Evolutionary conservation across 2,329 filamentous ascomycete genomes (phyloP).

Genomic region (Apiospora saccharicola): DNA sequence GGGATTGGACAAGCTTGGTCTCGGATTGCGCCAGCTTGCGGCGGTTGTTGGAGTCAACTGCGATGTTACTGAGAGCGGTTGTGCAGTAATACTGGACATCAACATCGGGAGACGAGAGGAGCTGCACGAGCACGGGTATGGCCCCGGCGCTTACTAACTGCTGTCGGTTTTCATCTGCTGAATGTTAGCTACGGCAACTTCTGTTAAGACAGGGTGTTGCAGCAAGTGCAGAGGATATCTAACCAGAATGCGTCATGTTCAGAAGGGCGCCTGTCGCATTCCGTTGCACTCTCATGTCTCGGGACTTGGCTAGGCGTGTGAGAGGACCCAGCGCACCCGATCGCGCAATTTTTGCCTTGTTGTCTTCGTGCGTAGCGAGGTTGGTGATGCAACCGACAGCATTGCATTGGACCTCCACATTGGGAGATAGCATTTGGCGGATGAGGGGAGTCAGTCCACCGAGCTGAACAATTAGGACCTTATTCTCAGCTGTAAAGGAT

Average conservation of each 20-base stretch:
- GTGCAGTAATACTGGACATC: constrained; percentile 99
- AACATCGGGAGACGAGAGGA: constrained; percentile 90
- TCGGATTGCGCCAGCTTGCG: constrained; percentile 92
- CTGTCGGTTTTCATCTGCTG: constrained; percentile 90
- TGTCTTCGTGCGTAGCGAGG: constrained; percentile 96
- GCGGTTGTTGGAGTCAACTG: constrained; percentile 89
- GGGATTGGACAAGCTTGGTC: constrained; percentile 87
- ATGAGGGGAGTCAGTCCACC: constrained; percentile 91
- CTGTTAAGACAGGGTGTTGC: constrained; percentile 32
- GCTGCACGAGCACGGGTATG: constrained; percentile 95
- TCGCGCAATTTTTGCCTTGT: constrained; percentile 97
- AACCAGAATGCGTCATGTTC: constrained; percentile 99
- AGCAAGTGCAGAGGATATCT: constrained; percentile 36
- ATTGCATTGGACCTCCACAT: constrained; percentile 99
- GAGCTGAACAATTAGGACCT: constrained; percentile 92
- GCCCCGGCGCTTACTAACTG: constrained; percentile 96
- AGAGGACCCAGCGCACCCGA: constrained; percentile 92
- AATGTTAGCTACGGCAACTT: constrained; percentile 25
- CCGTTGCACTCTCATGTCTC: constrained; percentile 97
- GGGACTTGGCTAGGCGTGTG: constrained; percentile 92
- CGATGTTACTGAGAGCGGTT: constrained; percentile 97
- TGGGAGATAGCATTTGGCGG: constrained; percentile 96
- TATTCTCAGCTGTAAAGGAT: constrained; percentile 82
- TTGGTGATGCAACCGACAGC: constrained; percentile 99
- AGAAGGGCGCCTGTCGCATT: constrained; percentile 95